Evolutionary conservation across 2,329 filamentous ascomycete genomes (phyloP).

Genomic region (Hortaea sp.): DNA sequence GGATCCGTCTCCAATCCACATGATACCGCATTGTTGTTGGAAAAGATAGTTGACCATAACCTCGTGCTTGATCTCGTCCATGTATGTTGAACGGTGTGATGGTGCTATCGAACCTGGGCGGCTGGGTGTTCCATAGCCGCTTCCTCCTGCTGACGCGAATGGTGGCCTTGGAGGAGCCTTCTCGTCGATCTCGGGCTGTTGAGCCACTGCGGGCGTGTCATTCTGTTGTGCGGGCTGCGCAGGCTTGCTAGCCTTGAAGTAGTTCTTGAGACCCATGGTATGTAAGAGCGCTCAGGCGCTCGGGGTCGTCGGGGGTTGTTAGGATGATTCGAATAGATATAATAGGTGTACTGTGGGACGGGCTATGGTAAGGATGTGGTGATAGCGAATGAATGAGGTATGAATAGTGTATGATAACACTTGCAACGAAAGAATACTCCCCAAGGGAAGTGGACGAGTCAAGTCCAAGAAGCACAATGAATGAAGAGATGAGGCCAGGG

Average conservation of each 20-base stretch:
- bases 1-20: slow-evolving; percentile 63
- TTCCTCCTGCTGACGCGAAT: background rate
- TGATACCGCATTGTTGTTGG: slow-evolving; percentile 64
- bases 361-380: too few relatives aligned
- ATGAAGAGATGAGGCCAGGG: too few relatives aligned
- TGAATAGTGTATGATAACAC: too few relatives aligned
- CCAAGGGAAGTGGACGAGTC: too few relatives aligned
- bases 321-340: too few relatives aligned
- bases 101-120: slow-evolving; percentile 41
- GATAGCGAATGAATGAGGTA: too few relatives aligned
- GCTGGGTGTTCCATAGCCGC: slow-evolving; percentile 33
- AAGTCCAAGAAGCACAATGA: too few relatives aligned
- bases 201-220: slow-evolving; percentile 16
- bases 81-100: slow-evolving; percentile 7
- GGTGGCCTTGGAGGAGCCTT: background rate
- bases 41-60: slow-evolving; percentile 78
- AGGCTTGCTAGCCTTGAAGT: slow-evolving; percentile 49
- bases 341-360: too few relatives aligned
- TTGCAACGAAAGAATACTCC: too few relatives aligned
- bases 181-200: slow-evolving; percentile 2
- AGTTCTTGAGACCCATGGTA: slow-evolving; percentile 51
- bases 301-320: too few relatives aligned
- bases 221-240: slow-evolving; percentile 14
- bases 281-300: background rate
- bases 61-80: slow-evolving; percentile 34